Conservation (phyloP, 2,329 filamentous ascomycete genomes). For the Botrytis fragariae region DNA sequence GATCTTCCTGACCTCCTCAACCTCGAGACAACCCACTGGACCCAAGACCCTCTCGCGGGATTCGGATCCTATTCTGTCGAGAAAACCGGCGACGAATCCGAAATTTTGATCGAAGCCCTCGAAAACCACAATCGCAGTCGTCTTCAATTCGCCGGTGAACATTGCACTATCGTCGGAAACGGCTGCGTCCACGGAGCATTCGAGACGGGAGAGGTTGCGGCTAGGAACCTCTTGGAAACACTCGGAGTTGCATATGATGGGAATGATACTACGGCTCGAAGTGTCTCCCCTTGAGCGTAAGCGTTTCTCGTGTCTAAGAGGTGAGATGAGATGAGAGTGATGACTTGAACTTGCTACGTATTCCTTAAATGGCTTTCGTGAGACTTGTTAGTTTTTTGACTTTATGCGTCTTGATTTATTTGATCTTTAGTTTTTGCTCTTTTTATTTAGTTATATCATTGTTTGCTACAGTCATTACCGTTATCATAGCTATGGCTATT, state of each 20-base stretch:
- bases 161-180: slow-evolving; percentile 43
- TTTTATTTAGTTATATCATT: neutral
- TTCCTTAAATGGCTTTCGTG: slow-evolving; percentile 18
- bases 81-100: slow-evolving; percentile 45
- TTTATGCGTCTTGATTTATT: neutral
- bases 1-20: slow-evolving; percentile 42
- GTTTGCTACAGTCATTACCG: neutral
- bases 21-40: slow-evolving; percentile 46
- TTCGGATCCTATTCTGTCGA: slow-evolving; percentile 46
- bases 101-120: slow-evolving; percentile 40
- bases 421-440: neutral
- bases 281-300: slow-evolving; percentile 25
- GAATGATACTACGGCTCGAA: slow-evolving; percentile 31
- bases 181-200: slow-evolving; percentile 47
- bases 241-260: slow-evolving; percentile 41
- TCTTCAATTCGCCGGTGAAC: slow-evolving; percentile 45
- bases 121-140: slow-evolving; percentile 40
- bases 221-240: slow-evolving; percentile 41
- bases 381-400: slow-evolving; percentile 19
- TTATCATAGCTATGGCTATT: neutral
- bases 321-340: slow-evolving; percentile 14
- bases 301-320: slow-evolving; percentile 12
- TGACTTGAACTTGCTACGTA: slow-evolving; percentile 19
- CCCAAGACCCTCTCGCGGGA: slow-evolving; percentile 45
- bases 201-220: slow-evolving; percentile 44